Base-by-base conservation (phyloP, 805 yeast species). In the Lipomyces japonicus region DNA sequence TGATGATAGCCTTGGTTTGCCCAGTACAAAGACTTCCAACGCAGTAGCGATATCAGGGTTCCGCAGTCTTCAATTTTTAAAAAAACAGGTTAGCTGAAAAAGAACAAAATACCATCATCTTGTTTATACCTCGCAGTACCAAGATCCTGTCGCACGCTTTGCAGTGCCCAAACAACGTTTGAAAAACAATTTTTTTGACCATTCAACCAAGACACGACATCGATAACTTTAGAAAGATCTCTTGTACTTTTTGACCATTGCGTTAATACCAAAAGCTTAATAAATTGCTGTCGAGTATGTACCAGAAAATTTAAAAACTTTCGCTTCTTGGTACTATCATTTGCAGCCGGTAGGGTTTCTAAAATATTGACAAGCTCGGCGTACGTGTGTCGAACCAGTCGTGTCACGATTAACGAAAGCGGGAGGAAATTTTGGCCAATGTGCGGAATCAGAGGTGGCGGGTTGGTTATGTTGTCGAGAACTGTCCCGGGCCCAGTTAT, bases 11-110 rank as follows among this genome's bases (percentile, higher is more conserved):
- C 57, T 51, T 3, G 58, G 58, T 9, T 45, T 25, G 2, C 95
- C 95, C 35, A 78, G 73, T 36, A 81, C 78, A 47, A 90, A 72
- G 0, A 93, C 96, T 63, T 91, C 95, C 58, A 91, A 70, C 1
- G 95, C 87, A 0, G 97, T 90, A 22, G 81, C 76, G 19, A 93
- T 66, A 67, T 93, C 99, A 0, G 96, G 93, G 65, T 88, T 87
- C 3, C 96, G 95, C 46, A 91, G 70, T 62, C 57, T 52, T 28
- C 10, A 7, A 16, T 16, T 19, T 9, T n/a, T n/a, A 12, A 14
- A n/a, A 30, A 30, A 30, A 14, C 12, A n/a, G n/a, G n/a, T n/a
- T n/a, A n/a, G n/a, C n/a, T n/a, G n/a, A 14, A 16, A n/a, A 19
- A 16, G n/a, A 32, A 31, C 4, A 34, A 3, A 14, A 32, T 28